These are phyloP conservation scores for Cladophialophora bantiana DNA, from an alignment of 2,329 filamentous ascomycete genomes.

Conservation along the genomic window DNA sequence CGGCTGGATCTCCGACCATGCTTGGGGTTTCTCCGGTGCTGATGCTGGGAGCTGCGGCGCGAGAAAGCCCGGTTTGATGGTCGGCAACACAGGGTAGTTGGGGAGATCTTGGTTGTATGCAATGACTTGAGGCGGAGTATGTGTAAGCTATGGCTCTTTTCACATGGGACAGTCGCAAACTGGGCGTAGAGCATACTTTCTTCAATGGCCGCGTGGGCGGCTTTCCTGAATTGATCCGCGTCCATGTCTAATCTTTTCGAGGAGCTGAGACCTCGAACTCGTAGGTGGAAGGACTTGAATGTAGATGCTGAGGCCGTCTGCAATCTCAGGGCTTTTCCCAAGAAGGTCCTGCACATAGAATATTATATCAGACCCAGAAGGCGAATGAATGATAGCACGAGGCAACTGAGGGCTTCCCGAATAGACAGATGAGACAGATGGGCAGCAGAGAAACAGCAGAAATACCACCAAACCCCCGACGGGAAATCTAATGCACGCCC, in stretches of 20 bases:
- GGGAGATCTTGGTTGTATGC: conserved; percentile 81
- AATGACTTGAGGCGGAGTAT: conserved; percentile 68
- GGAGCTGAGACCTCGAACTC: background rate
- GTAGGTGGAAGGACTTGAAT: background rate
- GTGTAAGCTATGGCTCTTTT: conserved; percentile 28
- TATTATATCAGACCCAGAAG: background rate
- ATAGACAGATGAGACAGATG: background rate
- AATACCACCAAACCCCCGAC: background rate
- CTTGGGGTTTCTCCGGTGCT: conserved; percentile 71
- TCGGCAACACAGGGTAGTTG: conserved; percentile 74
- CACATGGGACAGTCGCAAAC: background rate
- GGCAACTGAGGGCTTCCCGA: too few relatives aligned
- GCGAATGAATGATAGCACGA: background rate
- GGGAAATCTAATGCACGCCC: background rate
- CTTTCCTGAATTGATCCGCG: conserved; percentile 75
- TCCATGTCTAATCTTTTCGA: conserved; percentile 66
- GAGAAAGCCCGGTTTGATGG: conserved; percentile 84
- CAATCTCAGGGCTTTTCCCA: background rate
- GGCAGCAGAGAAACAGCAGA: background rate
- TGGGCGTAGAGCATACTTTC: conserved; percentile 67
- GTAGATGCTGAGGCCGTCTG: background rate
- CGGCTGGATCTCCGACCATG: conserved; percentile 78
- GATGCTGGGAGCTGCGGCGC: conserved; percentile 75
- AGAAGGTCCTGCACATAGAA: conserved; percentile 6
- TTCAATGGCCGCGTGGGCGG: conserved; percentile 79